phyloP scores from a whole-genome alignment of 352 stramenopile species.

The Phytophthora palmivora region DNA sequence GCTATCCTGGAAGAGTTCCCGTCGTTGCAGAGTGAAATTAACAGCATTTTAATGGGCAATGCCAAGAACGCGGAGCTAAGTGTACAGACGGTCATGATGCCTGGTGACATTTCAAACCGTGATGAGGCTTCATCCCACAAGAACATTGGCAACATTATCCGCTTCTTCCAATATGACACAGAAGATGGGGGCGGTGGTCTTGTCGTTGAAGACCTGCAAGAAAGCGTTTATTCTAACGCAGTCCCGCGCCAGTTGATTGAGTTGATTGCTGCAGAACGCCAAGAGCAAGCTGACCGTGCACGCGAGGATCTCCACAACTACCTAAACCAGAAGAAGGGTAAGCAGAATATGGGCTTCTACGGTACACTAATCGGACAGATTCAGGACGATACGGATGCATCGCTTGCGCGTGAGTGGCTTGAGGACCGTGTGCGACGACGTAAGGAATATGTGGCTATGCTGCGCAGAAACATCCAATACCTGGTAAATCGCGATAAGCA shows the following conservation, averaged over 20 bases:
- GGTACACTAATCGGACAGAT: conserved; percentile 89
- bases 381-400: conserved; percentile 84
- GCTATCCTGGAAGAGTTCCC: conserved; percentile 77
- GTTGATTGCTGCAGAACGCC: conserved; percentile 75
- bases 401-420: conserved; percentile 79
- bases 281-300: conserved; percentile 83
- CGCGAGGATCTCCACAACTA: conserved; percentile 81
- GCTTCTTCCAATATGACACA: conserved; percentile 90
- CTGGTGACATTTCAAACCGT: conserved; percentile 70
- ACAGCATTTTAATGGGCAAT: conserved; percentile 73
- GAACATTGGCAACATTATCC: conserved; percentile 91
- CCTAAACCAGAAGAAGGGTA: conserved; percentile 89
- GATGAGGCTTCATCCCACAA: conserved; percentile 83
- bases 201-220: conserved; percentile 86
- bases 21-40: conserved; percentile 69
- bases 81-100: conserved; percentile 90
- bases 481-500: conserved; percentile 89
- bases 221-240: conserved; percentile 79
- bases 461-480: conserved; percentile 88
- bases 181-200: conserved; percentile 80
- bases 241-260: conserved; percentile 87
- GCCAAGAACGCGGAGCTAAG: conserved; percentile 84
- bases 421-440: conserved; percentile 78
- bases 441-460: conserved; percentile 83
- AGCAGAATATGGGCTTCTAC: conserved; percentile 85